Base-by-base conservation (phyloP, 2,329 filamentous ascomycete species). In the Dichotomopilus funicola region DNA sequence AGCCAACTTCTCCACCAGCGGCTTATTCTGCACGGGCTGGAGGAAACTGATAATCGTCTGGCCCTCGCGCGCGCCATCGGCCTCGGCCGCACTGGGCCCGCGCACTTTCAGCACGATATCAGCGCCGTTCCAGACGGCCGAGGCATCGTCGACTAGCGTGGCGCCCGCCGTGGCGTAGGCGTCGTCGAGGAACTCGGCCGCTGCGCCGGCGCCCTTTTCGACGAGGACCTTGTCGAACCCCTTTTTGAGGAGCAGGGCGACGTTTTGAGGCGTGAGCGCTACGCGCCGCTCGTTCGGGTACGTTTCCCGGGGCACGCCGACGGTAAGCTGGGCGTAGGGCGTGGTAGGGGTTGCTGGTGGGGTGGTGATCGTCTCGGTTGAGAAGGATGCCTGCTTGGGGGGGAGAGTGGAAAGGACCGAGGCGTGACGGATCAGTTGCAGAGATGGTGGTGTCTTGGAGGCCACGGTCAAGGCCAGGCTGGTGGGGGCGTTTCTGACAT, bases 71-170 rank as follows among this genome's bases (percentile, higher is more conserved):
- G 94, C 79, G 37, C 76, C 76, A 59, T 85, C 79, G 4, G 89
- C 80, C 69, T 95, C 90, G 56, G 81, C 80, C 49, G 82, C 72
- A 5, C 81, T 85, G 0, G 90, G 89, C 1, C 85, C 82, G 43
- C 90, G 84, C 53, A 96, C 89, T 70, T 95, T 95, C 63, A 96
- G 78, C 9, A 95, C 74, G 61, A 95, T 89, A 67, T 95, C 83
- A 59, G 87, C 83, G 53, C 84, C 77, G 5, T 80, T 77, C 85
- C 89, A 95, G 61, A 95, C 78, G n/a, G 75, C 76, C 36, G 79
- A 76, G 38, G 82, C 75, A 37, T 78, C 75, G 61, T 89, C 85
- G 44, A 89, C 87, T 3, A 95, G 72, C 11, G 83, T 89, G 5
- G 89, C 91, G 9, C 91, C 91, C 1, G 88, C 88, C 61, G 83